Base-by-base conservation (phyloP, 805 yeast genomes). In the Isabelozyma heimii region DNA sequence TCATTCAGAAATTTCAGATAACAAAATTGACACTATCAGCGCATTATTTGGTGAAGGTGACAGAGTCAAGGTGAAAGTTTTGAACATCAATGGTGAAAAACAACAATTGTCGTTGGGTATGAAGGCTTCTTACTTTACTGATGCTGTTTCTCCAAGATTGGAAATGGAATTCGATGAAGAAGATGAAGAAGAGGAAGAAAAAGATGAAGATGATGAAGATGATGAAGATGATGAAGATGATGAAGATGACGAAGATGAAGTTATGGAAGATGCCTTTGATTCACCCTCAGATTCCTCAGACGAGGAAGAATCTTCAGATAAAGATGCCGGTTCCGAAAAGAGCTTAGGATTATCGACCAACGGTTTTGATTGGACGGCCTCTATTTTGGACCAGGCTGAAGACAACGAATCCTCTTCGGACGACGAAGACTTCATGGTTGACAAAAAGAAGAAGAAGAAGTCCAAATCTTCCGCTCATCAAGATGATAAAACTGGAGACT, bases 321-420 rank as follows among this genome's bases (percentile, higher is more conserved):
- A 65, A 6, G 71, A 58, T 9, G 42, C 56, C 7, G 63, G 62
- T 16, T 47, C 70, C 1, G 48, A 50, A 5, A 52, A 55, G 2
- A 44, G 72, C 20, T 72, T 67, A 38, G 96, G 96, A 7, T 76
- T 94, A 49, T 83, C 91, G 15, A 85, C 95, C 38, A 84, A 83
- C 58, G 95, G 95, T 3, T 94, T 94, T 59, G 97, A 94, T 67
- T 94, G 99, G 99, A 86, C 96, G 42, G 96, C 96, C 2, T 84
- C 89, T 39, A 83, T 89, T 55, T 75, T 91, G 53, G 96, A 89
- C 57, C 95, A 89, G 69, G 89, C 86, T 15, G 84, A 81, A 50
- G 84, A 76, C 15, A 76, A 70, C 2, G 80, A 73, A 20, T 78
- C 75, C 2, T 76, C 78, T 2, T 80, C 81, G 5, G 79, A 77